These are phyloP conservation scores for Xylaria acuta DNA, from an alignment of 495 filamentous ascomycete genomes.

Conservation along the genomic window DNA sequence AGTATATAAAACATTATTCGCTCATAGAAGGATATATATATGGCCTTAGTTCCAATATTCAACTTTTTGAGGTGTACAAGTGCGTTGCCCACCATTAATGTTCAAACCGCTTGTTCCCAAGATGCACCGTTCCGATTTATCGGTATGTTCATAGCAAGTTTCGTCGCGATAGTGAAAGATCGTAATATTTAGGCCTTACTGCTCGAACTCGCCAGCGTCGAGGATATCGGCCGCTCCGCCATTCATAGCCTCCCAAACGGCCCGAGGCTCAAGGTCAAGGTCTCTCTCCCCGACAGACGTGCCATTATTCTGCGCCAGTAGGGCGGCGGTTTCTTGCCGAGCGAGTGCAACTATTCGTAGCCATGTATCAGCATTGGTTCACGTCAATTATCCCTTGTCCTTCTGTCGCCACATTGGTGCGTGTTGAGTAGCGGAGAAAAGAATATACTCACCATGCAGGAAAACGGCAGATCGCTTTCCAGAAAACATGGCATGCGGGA, in stretches of 20 bases:
- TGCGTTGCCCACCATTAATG: not conserved
- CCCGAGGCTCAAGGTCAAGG: constrained; percentile 32
- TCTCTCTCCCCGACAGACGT: constrained; percentile 27
- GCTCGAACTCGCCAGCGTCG: constrained; percentile 37
- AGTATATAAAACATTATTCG: constrained; percentile 10
- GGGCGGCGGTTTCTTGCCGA: constrained; percentile 31
- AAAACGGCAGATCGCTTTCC: constrained; percentile 64
- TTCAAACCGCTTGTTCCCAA: not conserved
- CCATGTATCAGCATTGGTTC: constrained; percentile 19
- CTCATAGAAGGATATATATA: not conserved
- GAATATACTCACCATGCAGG: constrained; percentile 56
- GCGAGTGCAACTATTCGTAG: constrained; percentile 37
- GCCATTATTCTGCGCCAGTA: constrained; percentile 31
- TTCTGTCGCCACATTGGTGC: not conserved
- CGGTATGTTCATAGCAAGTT: not conserved
- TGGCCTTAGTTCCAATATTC: not conserved
- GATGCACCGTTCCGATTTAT: not conserved
- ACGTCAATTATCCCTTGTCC: not conserved
- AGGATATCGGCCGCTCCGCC: constrained; percentile 31
- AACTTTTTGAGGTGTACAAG: not conserved
- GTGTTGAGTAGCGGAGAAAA: not conserved
- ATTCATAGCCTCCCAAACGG: constrained; percentile 41
- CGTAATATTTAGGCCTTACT: constrained; percentile 18
- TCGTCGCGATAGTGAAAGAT: not conserved
- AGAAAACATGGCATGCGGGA: constrained; percentile 65